phyloP scores from a whole-genome alignment of 1,284 basidiomycete species.

The Moesziomyces sp. region DNA sequence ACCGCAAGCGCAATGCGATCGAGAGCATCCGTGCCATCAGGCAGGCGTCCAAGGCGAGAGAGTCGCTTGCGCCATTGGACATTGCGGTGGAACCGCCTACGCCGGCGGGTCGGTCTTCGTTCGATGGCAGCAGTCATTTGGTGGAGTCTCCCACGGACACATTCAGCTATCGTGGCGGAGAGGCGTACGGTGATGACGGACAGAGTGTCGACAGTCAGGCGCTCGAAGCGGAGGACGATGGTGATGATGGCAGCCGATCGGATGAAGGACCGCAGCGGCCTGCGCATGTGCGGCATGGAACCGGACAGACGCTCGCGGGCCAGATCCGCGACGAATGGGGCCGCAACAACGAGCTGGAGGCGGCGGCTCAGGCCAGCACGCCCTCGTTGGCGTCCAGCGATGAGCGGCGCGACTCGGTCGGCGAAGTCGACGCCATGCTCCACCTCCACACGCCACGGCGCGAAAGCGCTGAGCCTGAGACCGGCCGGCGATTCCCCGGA shows the following conservation, averaged over 20 bases:
- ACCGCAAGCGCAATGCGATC: constrained; percentile 41
- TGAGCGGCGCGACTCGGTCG: constrained; percentile 11
- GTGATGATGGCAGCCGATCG: constrained; percentile 4
- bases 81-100: constrained; percentile 39
- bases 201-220: constrained; percentile 7
- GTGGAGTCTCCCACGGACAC: constrained; percentile 36
- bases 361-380: neutral
- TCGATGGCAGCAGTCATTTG: constrained; percentile 17
- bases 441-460: constrained; percentile 5
- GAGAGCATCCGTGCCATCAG: constrained; percentile 38
- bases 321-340: constrained; percentile 37
- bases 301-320: constrained; percentile 29
- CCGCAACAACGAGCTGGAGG: constrained; percentile 9
- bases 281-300: constrained; percentile 12
- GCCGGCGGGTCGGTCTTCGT: constrained; percentile 12
- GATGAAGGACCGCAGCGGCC: constrained; percentile 8
- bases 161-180: constrained; percentile 17
- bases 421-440: constrained; percentile 27
- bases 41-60: constrained; percentile 25
- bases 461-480: constrained; percentile 2
- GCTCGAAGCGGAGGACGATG: constrained; percentile 8
- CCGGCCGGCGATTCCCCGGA: constrained; percentile 4
- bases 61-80: constrained; percentile 20
- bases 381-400: constrained; percentile 1
- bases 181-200: constrained; percentile 3